Conservation (phyloP, 371 early-diverging fungal genomes). For the Homolaphlyctis polyrhiza region DNA sequence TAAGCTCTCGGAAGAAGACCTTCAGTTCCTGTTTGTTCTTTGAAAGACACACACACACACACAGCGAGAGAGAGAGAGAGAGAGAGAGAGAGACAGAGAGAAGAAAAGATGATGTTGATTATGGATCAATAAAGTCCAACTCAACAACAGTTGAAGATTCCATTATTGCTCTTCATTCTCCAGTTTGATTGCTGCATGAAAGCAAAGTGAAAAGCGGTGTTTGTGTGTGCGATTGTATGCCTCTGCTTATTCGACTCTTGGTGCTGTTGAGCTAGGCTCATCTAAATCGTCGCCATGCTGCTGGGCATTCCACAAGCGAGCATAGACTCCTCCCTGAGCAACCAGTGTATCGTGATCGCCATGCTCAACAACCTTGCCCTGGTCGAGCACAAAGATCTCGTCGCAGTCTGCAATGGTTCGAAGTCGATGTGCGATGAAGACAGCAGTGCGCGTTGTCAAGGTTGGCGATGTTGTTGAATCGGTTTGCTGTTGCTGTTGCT, state of each 20-base stretch:
- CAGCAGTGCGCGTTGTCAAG: conserved; percentile 75
- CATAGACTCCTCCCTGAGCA: conserved; percentile 57
- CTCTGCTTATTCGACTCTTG: background rate
- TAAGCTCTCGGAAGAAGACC: conserved; percentile 73
- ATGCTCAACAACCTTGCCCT: conserved; percentile 66
- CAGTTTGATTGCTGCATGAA: too few relatives aligned
- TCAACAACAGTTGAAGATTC: too few relatives aligned
- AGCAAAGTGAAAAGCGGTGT: too few relatives aligned
- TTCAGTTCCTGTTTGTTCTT: conserved; percentile 79
- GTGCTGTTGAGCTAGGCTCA: background rate
- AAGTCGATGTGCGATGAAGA: conserved; percentile 85
- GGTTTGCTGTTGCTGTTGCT: background rate
- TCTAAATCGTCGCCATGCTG: background rate
- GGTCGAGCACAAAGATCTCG: conserved; percentile 75
- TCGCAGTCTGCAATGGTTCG: conserved; percentile 85
- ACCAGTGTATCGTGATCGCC: conserved; percentile 71
- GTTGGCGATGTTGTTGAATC: background rate
- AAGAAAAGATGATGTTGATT: too few relatives aligned
- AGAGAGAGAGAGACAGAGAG: too few relatives aligned
- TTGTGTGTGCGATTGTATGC: conserved; percentile 2
- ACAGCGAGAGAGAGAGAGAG: too few relatives aligned
- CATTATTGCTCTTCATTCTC: too few relatives aligned
- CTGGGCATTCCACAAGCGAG: conserved; percentile 82
- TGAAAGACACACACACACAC: too few relatives aligned
- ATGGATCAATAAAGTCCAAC: too few relatives aligned